Conservation (phyloP, 139 green algal species). For the Haematococcus sp. region DNA sequence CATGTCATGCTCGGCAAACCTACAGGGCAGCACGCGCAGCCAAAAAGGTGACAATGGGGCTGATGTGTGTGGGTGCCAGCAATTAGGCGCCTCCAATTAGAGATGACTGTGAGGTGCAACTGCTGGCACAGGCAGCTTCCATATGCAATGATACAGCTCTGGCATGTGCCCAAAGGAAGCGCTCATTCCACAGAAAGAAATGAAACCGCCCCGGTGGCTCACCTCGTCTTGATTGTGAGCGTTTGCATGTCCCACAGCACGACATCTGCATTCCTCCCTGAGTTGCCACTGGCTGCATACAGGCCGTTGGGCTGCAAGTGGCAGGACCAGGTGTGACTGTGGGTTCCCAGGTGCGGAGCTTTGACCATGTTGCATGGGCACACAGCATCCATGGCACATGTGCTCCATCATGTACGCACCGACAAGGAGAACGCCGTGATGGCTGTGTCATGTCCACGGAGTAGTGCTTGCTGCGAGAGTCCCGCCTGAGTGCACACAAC, state of each 20-base stretch:
- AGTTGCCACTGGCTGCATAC: slow-evolving; percentile 37
- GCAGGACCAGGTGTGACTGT: no score
- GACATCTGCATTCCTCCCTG: slow-evolving; percentile 46
- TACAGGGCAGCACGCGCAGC: neutral
- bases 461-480: neutral
- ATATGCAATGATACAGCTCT: no score
- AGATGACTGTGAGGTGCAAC: no score
- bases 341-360: no score
- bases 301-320: slow-evolving; percentile 10
- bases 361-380: no score
- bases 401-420: neutral
- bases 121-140: neutral
- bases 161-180: no score
- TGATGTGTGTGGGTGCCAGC: no score
- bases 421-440: slow-evolving; percentile 6
- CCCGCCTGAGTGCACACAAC: neutral
- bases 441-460: neutral
- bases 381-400: no score
- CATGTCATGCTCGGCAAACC: slow-evolving; percentile 56
- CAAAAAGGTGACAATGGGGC: no score
- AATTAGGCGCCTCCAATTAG: no score
- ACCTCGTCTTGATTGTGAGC: neutral
- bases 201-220: no score
- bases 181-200: no score
- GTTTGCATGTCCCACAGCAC: slow-evolving; percentile 34